Percentiles rank a stretch among this genome's conserved stretches.
Conservation (phyloP, 306 rosid species). For the Oemleria cerasiformis region DNA sequence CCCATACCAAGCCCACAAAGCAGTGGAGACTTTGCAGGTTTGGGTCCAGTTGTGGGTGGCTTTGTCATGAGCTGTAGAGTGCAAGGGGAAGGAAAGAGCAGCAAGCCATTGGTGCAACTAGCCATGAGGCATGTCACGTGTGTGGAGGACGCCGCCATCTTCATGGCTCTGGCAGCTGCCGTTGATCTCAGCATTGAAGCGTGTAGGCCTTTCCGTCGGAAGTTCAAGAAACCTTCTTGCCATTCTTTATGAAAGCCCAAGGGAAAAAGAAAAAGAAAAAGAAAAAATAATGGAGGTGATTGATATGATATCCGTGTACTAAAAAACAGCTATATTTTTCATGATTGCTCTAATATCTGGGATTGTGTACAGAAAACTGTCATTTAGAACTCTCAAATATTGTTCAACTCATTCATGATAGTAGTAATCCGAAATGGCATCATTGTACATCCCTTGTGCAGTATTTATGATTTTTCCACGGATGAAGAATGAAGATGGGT, state of each 20-base stretch:
- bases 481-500: not conserved
- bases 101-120: slow-evolving; percentile 74
- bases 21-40: slow-evolving; percentile 82
- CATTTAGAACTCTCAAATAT: slow-evolving; percentile 19
- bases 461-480: not conserved
- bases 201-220: slow-evolving; percentile 72
- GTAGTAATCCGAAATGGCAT: not conserved
- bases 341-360: slow-evolving; percentile 35
- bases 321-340: slow-evolving; percentile 16
- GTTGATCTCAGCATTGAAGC: slow-evolving; percentile 86
- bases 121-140: slow-evolving; percentile 89
- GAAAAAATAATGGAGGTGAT: not conserved
- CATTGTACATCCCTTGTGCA: not conserved
- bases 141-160: slow-evolving; percentile 88
- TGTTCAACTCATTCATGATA: slow-evolving; percentile 19
- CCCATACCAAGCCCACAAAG: slow-evolving; percentile 89
- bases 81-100: slow-evolving; percentile 85
- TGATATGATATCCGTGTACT: not conserved
- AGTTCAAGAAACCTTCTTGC: slow-evolving; percentile 48
- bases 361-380: slow-evolving; percentile 53
- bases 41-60: slow-evolving; percentile 66
- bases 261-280: slow-evolving; percentile 13
- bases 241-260: slow-evolving; percentile 44
- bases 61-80: slow-evolving; percentile 89
- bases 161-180: slow-evolving; percentile 94